Conservation (phyloP, 208 protist species). For the Trypanosoma mega region DNA sequence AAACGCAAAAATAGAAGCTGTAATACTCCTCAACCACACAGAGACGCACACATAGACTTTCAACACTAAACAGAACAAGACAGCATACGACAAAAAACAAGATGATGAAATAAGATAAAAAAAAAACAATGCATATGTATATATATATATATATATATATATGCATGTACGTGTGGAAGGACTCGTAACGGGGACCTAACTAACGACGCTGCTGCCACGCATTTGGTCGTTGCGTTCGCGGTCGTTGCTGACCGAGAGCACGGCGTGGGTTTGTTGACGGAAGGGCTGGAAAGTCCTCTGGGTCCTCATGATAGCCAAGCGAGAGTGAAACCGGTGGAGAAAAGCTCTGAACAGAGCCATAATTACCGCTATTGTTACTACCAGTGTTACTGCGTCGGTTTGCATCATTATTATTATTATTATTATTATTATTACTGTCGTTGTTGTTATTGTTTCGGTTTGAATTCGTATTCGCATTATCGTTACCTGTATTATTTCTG, state of each 20-base stretch:
- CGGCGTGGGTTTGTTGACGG: slow-evolving; percentile 20
- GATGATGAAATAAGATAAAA: no score
- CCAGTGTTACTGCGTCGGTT: background rate
- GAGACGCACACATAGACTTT: no score
- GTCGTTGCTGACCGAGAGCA: slow-evolving; percentile 15
- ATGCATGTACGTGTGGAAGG: no score
- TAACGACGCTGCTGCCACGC: slow-evolving; percentile 4
- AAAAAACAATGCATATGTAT: no score
- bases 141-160: no score
- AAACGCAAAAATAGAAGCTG: no score
- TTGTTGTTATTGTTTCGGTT: slow-evolving; percentile 3
- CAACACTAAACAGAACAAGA: no score
- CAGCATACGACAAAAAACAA: no score
- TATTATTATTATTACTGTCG: slow-evolving; percentile 14
- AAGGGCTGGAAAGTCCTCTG: slow-evolving; percentile 50
- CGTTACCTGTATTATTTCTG: background rate
- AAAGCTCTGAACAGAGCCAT: background rate
- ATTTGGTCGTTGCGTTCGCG: slow-evolving; percentile 16
- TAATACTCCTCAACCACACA: no score
- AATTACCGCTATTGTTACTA: background rate
- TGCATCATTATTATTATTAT: slow-evolving; percentile 9
- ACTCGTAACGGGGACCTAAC: no score
- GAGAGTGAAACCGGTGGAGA: slow-evolving; percentile 4
- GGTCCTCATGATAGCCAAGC: slow-evolving; percentile 23
- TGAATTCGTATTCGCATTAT: background rate